A percentile compares a stretch with the other conserved stretches of the same genome.
Conservation (phyloP, 2,329 filamentous ascomycete genomes). For the Sporothrix pseudoabietina region DNA sequence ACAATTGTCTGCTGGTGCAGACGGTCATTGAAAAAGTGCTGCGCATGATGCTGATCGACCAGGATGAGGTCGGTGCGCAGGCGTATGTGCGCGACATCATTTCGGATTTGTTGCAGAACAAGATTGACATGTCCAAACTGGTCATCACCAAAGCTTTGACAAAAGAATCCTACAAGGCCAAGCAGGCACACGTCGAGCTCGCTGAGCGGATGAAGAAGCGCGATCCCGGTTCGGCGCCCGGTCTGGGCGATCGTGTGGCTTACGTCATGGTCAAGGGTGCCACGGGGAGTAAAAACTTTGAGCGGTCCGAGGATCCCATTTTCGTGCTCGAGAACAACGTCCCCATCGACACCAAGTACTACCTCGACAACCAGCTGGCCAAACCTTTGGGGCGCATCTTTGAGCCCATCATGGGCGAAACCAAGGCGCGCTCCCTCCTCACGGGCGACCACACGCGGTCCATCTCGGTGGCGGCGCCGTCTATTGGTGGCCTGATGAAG, state of each 20-base stretch:
- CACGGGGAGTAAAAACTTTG: slow-evolving; percentile 89
- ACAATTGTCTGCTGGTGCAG: slow-evolving; percentile 94
- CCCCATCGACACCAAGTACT: slow-evolving; percentile 97
- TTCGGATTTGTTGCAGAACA: slow-evolving; percentile 92
- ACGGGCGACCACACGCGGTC: slow-evolving; percentile 93
- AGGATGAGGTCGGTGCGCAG: slow-evolving; percentile 86
- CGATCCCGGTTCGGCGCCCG: slow-evolving; percentile 89
- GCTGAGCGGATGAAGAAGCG: slow-evolving; percentile 97
- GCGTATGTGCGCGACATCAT: slow-evolving; percentile 98
- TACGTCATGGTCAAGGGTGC: slow-evolving; percentile 97
- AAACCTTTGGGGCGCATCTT: slow-evolving; percentile 95
- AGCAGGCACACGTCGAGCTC: slow-evolving; percentile 94
- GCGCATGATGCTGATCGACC: slow-evolving; percentile 92
- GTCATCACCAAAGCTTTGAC: slow-evolving; percentile 97
- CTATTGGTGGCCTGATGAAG: slow-evolving; percentile 93
- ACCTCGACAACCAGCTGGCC: slow-evolving; percentile 95
- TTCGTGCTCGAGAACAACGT: slow-evolving; percentile 97
- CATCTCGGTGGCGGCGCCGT: slow-evolving; percentile 88
- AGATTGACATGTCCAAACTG: slow-evolving; percentile 97
- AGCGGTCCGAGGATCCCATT: slow-evolving; percentile 95
- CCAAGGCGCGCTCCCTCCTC: slow-evolving; percentile 78
- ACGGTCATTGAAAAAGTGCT: slow-evolving; percentile 97
- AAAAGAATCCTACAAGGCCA: slow-evolving; percentile 84
- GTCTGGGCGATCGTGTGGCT: slow-evolving; percentile 90
- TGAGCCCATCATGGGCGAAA: slow-evolving; percentile 91